Conservation (phyloP, 2,329 filamentous ascomycete species). For the Verticillium klebahnii region DNA sequence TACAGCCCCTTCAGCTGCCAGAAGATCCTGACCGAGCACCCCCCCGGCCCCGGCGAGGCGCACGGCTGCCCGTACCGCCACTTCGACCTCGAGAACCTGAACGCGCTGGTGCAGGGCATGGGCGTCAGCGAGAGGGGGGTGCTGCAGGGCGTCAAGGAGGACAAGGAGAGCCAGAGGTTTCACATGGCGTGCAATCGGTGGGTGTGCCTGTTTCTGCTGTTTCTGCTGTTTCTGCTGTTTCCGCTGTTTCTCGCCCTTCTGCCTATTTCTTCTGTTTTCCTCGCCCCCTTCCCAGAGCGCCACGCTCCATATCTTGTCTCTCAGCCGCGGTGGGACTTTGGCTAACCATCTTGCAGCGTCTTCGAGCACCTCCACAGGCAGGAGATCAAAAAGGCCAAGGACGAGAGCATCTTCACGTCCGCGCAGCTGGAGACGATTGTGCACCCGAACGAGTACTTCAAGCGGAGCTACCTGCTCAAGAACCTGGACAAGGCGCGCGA, state of each 20-base stretch:
- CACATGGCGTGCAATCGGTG: constrained; percentile 94
- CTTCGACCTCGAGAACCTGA: constrained; percentile 83
- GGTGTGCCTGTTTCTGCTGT: constrained; percentile 16
- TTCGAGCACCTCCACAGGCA: constrained; percentile 83
- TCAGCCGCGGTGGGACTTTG: not conserved
- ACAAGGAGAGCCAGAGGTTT: constrained; percentile 82
- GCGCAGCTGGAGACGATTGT: constrained; percentile 90
- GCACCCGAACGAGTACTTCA: constrained; percentile 97
- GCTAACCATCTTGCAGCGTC: constrained; percentile 46
- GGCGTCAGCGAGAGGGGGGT: constrained; percentile 77
- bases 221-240: too few relatives aligned
- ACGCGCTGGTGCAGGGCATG: constrained; percentile 67
- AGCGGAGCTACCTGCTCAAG: constrained; percentile 85
- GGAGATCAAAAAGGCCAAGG: constrained; percentile 72
- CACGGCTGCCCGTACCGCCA: constrained; percentile 98
- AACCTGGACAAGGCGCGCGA: constrained; percentile 56
- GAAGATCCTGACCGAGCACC: constrained; percentile 86
- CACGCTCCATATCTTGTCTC: too few relatives aligned
- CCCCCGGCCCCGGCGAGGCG: constrained; percentile 79
- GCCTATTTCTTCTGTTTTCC: not conserved
- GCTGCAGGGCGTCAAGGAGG: constrained; percentile 76
- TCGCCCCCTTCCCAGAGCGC: too few relatives aligned
- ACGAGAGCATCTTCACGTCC: constrained; percentile 65
- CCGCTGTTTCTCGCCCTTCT: not conserved
- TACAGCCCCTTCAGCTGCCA: constrained; percentile 93